phyloP scores from a whole-genome alignment of 768 basidiomycete species.

The Tulasnella sp. region DNA sequence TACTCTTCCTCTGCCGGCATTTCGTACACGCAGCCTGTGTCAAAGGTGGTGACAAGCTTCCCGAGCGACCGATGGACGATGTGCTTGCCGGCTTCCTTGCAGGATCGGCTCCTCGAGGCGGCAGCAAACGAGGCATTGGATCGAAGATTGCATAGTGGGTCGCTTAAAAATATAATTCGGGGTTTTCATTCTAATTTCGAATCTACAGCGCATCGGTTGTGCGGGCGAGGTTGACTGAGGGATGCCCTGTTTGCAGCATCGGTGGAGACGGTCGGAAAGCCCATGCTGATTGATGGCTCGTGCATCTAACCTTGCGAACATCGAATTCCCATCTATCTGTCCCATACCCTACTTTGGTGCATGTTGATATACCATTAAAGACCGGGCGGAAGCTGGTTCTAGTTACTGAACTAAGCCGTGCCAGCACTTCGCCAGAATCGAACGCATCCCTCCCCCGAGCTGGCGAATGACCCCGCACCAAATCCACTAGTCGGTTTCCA shows the following conservation, averaged over 20 bases:
- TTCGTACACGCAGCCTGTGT: conserved; percentile 79
- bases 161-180: background rate
- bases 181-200: conserved; percentile 28
- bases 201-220: conserved; percentile 62
- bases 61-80: conserved; percentile 54
- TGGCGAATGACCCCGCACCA: conserved; percentile 64
- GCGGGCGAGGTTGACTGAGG: conserved; percentile 56
- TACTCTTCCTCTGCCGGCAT: conserved; percentile 86
- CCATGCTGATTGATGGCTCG: background rate
- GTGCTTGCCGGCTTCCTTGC: conserved; percentile 46
- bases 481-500: conserved; percentile 62
- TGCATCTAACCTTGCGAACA: background rate
- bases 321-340: background rate
- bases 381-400: background rate
- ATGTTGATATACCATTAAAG: background rate
- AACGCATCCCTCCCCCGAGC: conserved; percentile 68
- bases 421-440: conserved; percentile 65
- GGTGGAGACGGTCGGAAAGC: conserved; percentile 47
- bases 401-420: conserved; percentile 6
- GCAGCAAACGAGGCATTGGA: conserved; percentile 45
- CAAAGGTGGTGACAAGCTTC: conserved; percentile 60
- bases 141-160: conserved; percentile 80
- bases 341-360: background rate
- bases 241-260: conserved; percentile 76
- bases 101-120: conserved; percentile 42